Evolutionary conservation across 176 grass and related monocot species (phyloP).

Genomic region (Cymbopogon citratus): DNA sequence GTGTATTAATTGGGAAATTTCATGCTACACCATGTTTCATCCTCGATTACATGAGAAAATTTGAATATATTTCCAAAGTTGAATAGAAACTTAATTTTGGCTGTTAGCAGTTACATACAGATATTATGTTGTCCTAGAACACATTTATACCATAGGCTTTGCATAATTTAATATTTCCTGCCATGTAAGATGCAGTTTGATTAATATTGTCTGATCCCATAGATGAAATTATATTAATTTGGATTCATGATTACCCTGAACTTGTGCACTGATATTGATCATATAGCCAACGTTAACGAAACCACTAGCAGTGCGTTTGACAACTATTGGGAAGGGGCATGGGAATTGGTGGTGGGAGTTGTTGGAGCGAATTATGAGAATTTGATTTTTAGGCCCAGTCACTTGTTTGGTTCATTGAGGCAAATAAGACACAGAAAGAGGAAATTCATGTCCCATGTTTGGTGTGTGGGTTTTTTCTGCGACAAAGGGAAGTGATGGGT

Average conservation of each 20-base stretch:
- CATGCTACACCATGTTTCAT: not conserved
- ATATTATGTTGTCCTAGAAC: not conserved
- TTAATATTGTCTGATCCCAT: slow-evolving; percentile 4
- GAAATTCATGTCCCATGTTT: not conserved
- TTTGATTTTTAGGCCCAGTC: not conserved
- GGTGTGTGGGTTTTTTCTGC: no score
- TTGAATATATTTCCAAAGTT: not conserved
- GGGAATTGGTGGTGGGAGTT: not conserved
- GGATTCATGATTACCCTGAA: not conserved
- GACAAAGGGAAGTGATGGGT: not conserved
- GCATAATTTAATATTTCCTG: not conserved
- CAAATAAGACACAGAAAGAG: not conserved
- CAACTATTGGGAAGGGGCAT: not conserved
- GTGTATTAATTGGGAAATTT: not conserved
- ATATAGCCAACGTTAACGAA: not conserved
- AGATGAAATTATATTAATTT: slow-evolving; percentile 5
- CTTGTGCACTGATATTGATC: not conserved
- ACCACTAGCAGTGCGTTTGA: not conserved
- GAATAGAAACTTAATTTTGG: slow-evolving; percentile 8
- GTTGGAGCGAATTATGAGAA: not conserved
- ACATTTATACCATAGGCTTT: slow-evolving; percentile 1
- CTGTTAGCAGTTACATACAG: not conserved
- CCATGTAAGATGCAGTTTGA: not conserved
- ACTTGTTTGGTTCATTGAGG: not conserved
- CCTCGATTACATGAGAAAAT: not conserved